phyloP scores from a whole-genome alignment of 768 basidiomycete genomes.

The Tephrocybe sp. region DNA sequence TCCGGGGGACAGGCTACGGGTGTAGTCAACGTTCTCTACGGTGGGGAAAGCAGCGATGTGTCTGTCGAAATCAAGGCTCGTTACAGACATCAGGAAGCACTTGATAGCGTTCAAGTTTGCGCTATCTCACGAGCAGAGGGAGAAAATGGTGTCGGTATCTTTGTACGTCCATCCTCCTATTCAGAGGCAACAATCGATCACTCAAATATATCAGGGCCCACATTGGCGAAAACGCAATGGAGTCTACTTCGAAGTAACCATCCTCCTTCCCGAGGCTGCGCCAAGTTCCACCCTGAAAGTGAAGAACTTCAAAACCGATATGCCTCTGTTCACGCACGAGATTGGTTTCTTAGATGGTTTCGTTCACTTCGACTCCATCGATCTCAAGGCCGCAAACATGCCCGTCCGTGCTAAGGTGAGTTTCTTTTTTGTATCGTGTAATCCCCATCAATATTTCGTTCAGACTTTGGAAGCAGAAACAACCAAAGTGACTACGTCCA shows the following conservation, averaged over 20 bases:
- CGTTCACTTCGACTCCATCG: constrained; percentile 40
- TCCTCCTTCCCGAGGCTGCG: constrained; percentile 21
- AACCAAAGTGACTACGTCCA: constrained; percentile 33
- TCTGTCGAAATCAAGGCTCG: constrained; percentile 24
- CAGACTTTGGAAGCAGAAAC: constrained; percentile 32
- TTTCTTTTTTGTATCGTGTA: background rate
- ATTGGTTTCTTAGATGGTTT: constrained; percentile 34
- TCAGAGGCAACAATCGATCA: background rate
- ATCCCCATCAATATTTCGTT: constrained; percentile 4
- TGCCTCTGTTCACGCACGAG: constrained; percentile 41
- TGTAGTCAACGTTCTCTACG: constrained; percentile 19
- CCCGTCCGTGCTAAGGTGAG: constrained; percentile 34
- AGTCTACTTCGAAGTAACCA: constrained; percentile 22
- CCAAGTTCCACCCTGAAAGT: constrained; percentile 28
- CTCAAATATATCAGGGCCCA: constrained; percentile 13
- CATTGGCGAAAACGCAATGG: constrained; percentile 4
- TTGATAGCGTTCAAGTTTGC: constrained; percentile 28
- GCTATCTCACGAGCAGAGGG: constrained; percentile 19
- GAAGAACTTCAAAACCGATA: constrained; percentile 41
- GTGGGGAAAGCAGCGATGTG: constrained; percentile 19
- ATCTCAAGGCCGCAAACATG: constrained; percentile 34
- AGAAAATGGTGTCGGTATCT: constrained; percentile 34
- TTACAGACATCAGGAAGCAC: constrained; percentile 20
- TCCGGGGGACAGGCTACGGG: constrained; percentile 29
- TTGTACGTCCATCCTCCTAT: constrained; percentile 25